Percentiles rank a stretch among this genome's conserved stretches.
These are phyloP conservation scores for Amauroascus niger DNA, from an alignment of 2,329 filamentous ascomycete species.

Conservation along the genomic window DNA sequence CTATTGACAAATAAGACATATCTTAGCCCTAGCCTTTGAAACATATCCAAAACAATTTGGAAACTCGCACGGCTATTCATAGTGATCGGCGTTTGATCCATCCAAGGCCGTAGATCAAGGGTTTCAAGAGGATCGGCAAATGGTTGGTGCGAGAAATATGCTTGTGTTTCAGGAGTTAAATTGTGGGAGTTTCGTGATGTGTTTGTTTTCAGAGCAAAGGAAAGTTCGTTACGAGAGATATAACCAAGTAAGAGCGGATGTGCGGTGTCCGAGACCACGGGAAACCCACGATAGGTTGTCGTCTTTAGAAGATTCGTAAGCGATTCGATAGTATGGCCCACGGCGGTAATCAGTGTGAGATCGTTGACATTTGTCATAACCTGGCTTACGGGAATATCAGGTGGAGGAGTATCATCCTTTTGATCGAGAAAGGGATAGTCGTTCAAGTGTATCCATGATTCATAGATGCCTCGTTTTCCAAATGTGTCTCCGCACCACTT, in stretches of 20 bases:
- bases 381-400: constrained; percentile 74
- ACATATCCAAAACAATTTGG: constrained; percentile 81
- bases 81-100: constrained; percentile 96
- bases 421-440: constrained; percentile 94
- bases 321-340: constrained; percentile 73
- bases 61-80: constrained; percentile 66
- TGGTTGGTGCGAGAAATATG: constrained; percentile 74
- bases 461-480: constrained; percentile 86
- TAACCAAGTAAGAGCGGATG: constrained; percentile 79
- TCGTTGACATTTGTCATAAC: constrained; percentile 93
- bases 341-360: constrained; percentile 74
- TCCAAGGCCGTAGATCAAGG: constrained; percentile 89
- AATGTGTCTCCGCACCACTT: constrained; percentile 98
- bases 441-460: constrained; percentile 94
- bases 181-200: constrained; percentile 37
- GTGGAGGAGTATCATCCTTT: constrained; percentile 65
- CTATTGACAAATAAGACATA: constrained; percentile 82
- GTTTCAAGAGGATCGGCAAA: constrained; percentile 66
- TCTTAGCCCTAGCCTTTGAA: constrained; percentile 83
- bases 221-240: constrained; percentile 82
- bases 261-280: constrained; percentile 68
- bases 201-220: constrained; percentile 64
- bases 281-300: constrained; percentile 81
- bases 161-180: constrained; percentile 61
- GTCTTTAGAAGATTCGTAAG: constrained; percentile 61